Evolutionary conservation across 139 green algal species (phyloP), one percentile per base, ranked within the genome.

Genomic region (Chlamydomonas asymmetrica): DNA sequence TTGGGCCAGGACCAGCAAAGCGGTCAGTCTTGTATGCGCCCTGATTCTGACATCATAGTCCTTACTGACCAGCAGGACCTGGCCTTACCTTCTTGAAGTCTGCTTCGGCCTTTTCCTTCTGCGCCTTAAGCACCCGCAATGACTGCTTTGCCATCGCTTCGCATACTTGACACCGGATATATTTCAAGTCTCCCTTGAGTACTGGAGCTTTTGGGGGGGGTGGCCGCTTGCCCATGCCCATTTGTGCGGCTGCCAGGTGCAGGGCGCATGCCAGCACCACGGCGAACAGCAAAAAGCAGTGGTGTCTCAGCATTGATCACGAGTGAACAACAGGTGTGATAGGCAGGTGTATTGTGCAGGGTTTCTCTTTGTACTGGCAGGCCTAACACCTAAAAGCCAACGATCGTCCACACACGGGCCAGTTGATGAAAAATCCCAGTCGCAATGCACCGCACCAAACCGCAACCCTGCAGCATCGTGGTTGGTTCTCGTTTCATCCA

Each of bases 61-160:
- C n/a, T n/a, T n/a, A n/a, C n/a, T n/a, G n/a, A n/a, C n/a, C n/a
- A n/a, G n/a, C n/a, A n/a, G n/a, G n/a, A n/a, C n/a, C n/a, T n/a
- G n/a, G n/a, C n/a, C n/a, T n/a, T 63, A 74, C 43, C 65, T 76
- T 45, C 66, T 79, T 73, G 38, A 62, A 43, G 73, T 80, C 40
- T 59, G 67, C 61, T 34, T 25, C 48, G 4, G 38, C 43, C 35
- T 72, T 65, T 5, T 59, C 43, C 1, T 32, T 27, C 41, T 80
- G 68, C 25, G 69, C 54, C 52, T 79, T 74, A 22, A 50, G 32
- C 4, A 64, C 34, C 23, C 59, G 54, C 4, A 59, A 34, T 4
- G 83, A 63, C 60, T 85, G 72, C 73, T 84, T 86, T 3, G 82
- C 76, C 34, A 88, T 43, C 0, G 59, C 56, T 57, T 88, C 73